Base-by-base conservation (phyloP, 805 yeast species). In the Pichia pseudocactophila region DNA sequence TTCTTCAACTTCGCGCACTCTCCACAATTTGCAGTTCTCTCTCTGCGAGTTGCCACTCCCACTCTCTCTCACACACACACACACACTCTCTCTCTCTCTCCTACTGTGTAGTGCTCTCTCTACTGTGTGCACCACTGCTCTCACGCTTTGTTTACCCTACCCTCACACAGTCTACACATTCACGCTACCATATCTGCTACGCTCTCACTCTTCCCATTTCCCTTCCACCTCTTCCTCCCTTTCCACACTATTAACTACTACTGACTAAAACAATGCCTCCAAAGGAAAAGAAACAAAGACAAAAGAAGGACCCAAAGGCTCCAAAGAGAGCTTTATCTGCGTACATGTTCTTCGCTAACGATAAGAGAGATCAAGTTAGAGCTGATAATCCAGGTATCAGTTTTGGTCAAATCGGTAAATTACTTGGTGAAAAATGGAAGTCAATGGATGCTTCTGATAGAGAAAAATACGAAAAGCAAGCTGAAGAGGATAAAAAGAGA, bases 311-410 rank as follows among this genome's bases (percentile, higher is more conserved):
- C 67, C 96, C 98, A 72, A 89, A 90, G 68, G 98, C 98, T 52
- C 98, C 98, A 66, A 92, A 92, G 86, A 86, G 97, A 70, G 87
- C 97, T 20, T 72, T 92, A 64, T 87, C 97, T 47, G 96, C 97
- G 39, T 92, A 90, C 80, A 89, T 92, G 97, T 90, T 86, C 78
- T 92, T 89, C 62, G 97, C 98, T 57, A 88, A 87, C 64, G 97
- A 88, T 62, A 84, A 85, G 76, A 89, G 98, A 75, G 97, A 90
- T 68, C 77, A 79, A 51, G 96, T 92, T 54, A 80, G 95, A 66
- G 80, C 90, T 49, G 97, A 89, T 66, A 87, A 90, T 76, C 97
- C 97, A 58, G 96, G 95, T 63, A 84, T 89, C 56, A 70, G 89
- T 34, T 92, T 92, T 60, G 98, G 94, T 54, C 94, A 88, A 70